These are phyloP conservation scores for Planoprotostelium fungivorum DNA, from an alignment of 78 protist genomes.

Conservation along the genomic window DNA sequence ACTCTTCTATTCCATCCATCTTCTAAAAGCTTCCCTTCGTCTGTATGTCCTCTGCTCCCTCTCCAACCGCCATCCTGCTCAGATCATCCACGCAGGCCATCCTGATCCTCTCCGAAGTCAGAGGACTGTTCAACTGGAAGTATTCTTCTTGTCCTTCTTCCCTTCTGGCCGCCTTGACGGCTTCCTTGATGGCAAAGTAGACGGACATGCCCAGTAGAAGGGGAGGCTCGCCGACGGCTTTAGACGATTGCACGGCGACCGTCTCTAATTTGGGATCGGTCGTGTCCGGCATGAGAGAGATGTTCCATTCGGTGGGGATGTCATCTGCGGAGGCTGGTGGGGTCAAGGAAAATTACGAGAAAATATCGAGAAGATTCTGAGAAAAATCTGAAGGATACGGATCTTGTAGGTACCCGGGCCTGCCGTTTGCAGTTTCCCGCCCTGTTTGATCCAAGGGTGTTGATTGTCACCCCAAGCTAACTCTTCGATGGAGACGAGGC, in stretches of 20 bases:
- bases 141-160: slow-evolving; percentile 9
- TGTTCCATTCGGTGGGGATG: slow-evolving; percentile 77
- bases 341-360: background rate
- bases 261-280: slow-evolving; percentile 40
- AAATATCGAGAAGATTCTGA: background rate
- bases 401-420: slow-evolving; percentile 74
- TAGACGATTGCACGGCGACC: slow-evolving; percentile 71
- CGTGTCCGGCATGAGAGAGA: slow-evolving; percentile 59
- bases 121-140: slow-evolving; percentile 69
- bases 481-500: slow-evolving; percentile 87
- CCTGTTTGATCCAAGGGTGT: slow-evolving; percentile 9
- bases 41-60: background rate
- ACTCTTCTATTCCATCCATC: no score
- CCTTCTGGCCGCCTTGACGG: slow-evolving; percentile 21
- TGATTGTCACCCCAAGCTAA: slow-evolving; percentile 6
- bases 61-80: slow-evolving; percentile 4
- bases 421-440: slow-evolving; percentile 53
- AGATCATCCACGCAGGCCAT: slow-evolving; percentile 64
- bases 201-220: slow-evolving; percentile 72
- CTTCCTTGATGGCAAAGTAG: slow-evolving; percentile 76
- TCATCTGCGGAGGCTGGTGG: slow-evolving; percentile 57
- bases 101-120: slow-evolving; percentile 81
- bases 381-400: slow-evolving; percentile 26
- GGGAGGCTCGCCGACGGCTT: slow-evolving; percentile 93
- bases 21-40: background rate